Evolutionary conservation across 2,329 filamentous ascomycete genomes (phyloP).

Genomic region (Alternaria tenuissima): DNA sequence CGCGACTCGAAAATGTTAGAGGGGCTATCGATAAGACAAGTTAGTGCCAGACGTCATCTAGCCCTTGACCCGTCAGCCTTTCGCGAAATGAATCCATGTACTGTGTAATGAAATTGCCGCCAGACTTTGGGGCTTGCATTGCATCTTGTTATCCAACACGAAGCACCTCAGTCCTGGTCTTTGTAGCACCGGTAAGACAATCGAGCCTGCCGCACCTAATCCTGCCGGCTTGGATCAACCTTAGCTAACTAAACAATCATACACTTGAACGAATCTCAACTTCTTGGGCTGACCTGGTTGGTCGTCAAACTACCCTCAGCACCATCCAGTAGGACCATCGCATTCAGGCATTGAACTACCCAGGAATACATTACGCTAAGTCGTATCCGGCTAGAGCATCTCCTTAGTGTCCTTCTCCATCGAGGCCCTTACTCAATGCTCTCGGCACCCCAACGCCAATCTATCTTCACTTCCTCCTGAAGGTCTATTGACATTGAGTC

Average conservation of each 20-base stretch:
- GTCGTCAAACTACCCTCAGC: not conserved
- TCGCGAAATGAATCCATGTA: not conserved
- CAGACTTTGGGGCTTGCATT: too few species aligned
- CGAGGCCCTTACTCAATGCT: not conserved
- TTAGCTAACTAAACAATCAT: not conserved
- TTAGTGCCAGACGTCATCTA: not conserved
- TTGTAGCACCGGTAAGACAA: too few species aligned
- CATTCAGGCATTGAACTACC: too few species aligned
- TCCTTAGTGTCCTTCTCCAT: not conserved
- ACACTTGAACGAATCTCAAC: not conserved
- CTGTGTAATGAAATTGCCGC: not conserved
- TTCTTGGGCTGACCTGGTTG: not conserved
- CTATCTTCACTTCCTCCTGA: not conserved
- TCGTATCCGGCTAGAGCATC: not conserved
- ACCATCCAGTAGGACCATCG: not conserved
- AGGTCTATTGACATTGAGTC: not conserved
- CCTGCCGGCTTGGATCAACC: not conserved
- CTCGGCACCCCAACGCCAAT: not conserved
- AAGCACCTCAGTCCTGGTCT: too few species aligned
- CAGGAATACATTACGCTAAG: not conserved
- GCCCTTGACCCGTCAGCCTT: not conserved
- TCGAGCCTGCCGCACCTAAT: too few species aligned
- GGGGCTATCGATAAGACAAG: conserved; percentile 18
- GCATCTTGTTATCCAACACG: too few species aligned
- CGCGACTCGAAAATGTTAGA: conserved; percentile 21